A percentile compares a stretch with the other conserved stretches of the same genome.
Conservation (phyloP, 768 basidiomycete genomes). For the Russula abietina region DNA sequence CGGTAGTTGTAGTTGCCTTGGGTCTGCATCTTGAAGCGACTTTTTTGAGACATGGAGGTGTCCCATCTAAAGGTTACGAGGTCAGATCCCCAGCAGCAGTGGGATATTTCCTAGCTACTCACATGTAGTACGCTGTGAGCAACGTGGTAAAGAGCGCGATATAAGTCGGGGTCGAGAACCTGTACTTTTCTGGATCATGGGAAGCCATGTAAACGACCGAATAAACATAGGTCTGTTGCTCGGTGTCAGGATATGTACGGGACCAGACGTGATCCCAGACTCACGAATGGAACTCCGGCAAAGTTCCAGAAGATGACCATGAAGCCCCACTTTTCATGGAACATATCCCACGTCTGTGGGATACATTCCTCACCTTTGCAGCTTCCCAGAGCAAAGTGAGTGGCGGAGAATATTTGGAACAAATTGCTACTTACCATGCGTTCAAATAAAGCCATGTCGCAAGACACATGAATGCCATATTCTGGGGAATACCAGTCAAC, state of each 20-base stretch:
- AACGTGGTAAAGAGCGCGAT: constrained; percentile 69
- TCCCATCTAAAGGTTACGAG: constrained; percentile 60
- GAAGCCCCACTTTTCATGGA: constrained; percentile 98
- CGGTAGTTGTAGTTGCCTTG: constrained; percentile 82
- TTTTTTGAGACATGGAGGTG: constrained; percentile 93
- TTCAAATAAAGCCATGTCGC: constrained; percentile 97
- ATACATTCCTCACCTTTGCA: constrained; percentile 94
- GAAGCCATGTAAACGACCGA: constrained; percentile 98
- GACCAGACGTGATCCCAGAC: constrained; percentile 29
- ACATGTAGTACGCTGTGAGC: constrained; percentile 84
- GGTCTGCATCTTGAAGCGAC: constrained; percentile 94
- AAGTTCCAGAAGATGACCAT: constrained; percentile 99
- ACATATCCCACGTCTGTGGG: constrained; percentile 99
- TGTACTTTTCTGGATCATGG: constrained; percentile 81
- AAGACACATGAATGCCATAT: constrained; percentile 94
- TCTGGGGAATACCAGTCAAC: constrained; percentile 41
- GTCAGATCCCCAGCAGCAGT: neutral
- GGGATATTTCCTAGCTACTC: constrained; percentile 29
- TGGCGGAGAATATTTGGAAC: neutral
- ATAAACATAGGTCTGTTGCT: constrained; percentile 82
- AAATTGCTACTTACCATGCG: constrained; percentile 57
- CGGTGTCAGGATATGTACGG: constrained; percentile 9
- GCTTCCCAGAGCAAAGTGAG: constrained; percentile 38
- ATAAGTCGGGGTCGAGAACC: constrained; percentile 72
- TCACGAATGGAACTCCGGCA: constrained; percentile 85